Evolutionary conservation across 2,329 filamentous ascomycete species (phyloP).

Genomic region (Macrophomina pseudophaseolina): DNA sequence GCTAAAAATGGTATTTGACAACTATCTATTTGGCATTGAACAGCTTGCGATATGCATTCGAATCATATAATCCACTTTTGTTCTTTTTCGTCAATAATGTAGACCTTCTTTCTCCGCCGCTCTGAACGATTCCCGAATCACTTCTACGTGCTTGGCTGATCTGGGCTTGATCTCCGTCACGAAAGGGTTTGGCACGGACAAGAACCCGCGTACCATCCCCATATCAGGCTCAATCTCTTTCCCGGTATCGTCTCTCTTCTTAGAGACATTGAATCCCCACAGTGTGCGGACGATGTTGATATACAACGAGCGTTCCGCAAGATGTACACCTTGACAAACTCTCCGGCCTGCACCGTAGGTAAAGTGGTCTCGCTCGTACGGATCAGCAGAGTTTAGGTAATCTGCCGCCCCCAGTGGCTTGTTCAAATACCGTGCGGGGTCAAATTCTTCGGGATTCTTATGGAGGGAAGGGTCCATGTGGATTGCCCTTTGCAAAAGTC

Average conservation of each 20-base stretch:
- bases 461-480: constrained; percentile 37
- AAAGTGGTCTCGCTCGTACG: constrained; percentile 43
- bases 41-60: too few species aligned
- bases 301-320: constrained; percentile 44
- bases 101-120: constrained; percentile 35
- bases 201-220: constrained; percentile 39
- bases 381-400: constrained; percentile 40
- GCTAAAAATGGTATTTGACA: constrained; percentile 24
- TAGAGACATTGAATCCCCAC: constrained; percentile 42
- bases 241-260: constrained; percentile 36
- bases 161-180: constrained; percentile 39
- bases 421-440: constrained; percentile 37
- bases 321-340: constrained; percentile 44
- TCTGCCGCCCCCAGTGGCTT: constrained; percentile 37
- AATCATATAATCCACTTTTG: neutral
- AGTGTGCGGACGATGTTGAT: constrained; percentile 43
- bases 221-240: constrained; percentile 34
- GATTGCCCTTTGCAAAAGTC: constrained; percentile 35
- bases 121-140: constrained; percentile 35
- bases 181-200: constrained; percentile 40
- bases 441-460: constrained; percentile 38
- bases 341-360: constrained; percentile 43
- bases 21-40: neutral
- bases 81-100: neutral
- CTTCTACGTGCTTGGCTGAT: constrained; percentile 32